A percentile compares a stretch with the other conserved stretches of the same genome.
These are phyloP conservation scores for Colletotrichum euphorbiae DNA, from an alignment of 2,329 filamentous ascomycete genomes.

Conservation along the genomic window DNA sequence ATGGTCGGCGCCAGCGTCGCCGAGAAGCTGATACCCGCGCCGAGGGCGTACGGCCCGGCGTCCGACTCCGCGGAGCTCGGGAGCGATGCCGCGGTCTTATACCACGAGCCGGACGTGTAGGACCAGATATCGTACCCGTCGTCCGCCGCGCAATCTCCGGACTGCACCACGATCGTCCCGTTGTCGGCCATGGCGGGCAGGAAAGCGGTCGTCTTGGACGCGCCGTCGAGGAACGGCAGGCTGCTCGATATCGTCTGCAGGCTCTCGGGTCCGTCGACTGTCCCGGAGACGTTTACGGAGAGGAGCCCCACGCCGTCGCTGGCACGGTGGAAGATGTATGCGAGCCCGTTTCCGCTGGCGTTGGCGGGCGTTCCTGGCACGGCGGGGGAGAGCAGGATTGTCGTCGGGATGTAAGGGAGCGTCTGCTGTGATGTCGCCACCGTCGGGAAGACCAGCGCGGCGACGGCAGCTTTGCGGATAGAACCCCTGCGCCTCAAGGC, in stretches of 20 bases:
- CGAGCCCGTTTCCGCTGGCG: conserved; percentile 60
- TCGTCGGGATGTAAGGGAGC: conserved; percentile 83
- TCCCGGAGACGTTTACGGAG: conserved; percentile 73
- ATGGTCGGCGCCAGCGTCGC: conserved; percentile 64
- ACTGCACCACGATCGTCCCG: conserved; percentile 79
- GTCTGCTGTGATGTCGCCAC: conserved; percentile 52
- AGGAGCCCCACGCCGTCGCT: conserved; percentile 63
- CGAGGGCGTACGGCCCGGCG: conserved; percentile 62
- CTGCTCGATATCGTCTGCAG: conserved; percentile 64
- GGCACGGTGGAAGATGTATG: conserved; percentile 77
- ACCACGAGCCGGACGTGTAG: conserved; percentile 68
- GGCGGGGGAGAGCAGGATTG: conserved; percentile 69
- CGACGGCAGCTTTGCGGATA: conserved; percentile 16
- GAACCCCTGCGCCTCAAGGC: background rate
- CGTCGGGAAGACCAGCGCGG: conserved; percentile 33
- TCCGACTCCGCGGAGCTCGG: conserved; percentile 40
- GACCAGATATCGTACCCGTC: conserved; percentile 73
- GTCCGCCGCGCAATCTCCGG: conserved; percentile 75
- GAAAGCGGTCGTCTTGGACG: conserved; percentile 67
- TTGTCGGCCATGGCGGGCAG: conserved; percentile 73
- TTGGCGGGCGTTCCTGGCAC: conserved; percentile 55
- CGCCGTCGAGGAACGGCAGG: conserved; percentile 71
- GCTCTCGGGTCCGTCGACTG: conserved; percentile 59
- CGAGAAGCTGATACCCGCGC: conserved; percentile 75
- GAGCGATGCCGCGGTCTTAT: conserved; percentile 45